Conservation (phyloP, 140 eudicot genomes). For the Cichorium intybus region DNA sequence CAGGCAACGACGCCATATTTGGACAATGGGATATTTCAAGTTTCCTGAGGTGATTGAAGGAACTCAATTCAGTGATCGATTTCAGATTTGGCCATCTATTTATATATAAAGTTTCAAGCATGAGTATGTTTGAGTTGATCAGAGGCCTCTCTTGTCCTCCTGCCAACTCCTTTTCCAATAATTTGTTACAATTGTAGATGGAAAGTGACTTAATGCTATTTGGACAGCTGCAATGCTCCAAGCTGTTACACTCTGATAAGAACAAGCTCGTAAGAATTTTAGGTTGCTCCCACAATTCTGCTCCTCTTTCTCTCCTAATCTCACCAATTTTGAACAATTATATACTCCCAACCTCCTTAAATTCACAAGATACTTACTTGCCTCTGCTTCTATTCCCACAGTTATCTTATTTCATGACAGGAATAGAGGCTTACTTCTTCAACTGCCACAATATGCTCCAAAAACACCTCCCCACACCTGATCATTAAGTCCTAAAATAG, state of each 20-base stretch:
- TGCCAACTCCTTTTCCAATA: neutral
- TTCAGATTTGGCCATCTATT: neutral
- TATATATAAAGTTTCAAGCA: neutral
- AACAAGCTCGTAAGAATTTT: too few relatives aligned
- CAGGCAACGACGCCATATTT: neutral
- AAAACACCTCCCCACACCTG: too few relatives aligned
- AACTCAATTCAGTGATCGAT: neutral
- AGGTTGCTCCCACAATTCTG: too few relatives aligned
- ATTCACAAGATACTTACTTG: neutral
- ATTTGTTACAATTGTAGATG: neutral
- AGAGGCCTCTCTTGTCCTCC: neutral
- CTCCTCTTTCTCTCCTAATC: too few relatives aligned
- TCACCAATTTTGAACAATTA: too few relatives aligned
- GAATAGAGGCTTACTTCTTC: too few relatives aligned
- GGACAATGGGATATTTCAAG: neutral
- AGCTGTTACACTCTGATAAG: too few relatives aligned
- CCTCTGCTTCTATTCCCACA: neutral
- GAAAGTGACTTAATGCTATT: neutral
- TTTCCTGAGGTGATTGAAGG: too few relatives aligned
- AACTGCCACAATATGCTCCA: neutral
- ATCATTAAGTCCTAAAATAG: neutral
- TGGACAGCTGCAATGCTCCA: too few relatives aligned
- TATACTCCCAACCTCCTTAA: neutral
- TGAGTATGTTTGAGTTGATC: neutral
- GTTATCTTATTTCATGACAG: neutral